Evolutionary conservation across 148 eudicot species (phyloP).

Genomic region (Camellia granthamiana): DNA sequence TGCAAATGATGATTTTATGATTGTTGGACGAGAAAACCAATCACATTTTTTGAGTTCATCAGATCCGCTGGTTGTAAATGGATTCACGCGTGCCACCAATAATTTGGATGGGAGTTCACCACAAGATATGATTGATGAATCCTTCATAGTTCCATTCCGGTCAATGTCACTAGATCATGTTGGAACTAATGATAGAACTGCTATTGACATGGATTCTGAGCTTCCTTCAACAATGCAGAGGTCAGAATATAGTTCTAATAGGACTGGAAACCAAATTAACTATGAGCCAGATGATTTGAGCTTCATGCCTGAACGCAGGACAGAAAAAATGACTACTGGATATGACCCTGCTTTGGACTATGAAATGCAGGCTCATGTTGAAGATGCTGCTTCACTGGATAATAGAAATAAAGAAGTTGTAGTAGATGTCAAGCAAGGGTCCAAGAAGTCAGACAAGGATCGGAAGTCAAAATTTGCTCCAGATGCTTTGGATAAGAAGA

Average conservation of each 20-base stretch:
- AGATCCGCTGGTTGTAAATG: conserved; percentile 52
- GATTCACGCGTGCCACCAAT: conserved; percentile 33
- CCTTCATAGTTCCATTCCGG: conserved; percentile 64
- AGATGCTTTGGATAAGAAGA: conserved; percentile 41
- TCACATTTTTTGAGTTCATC: conserved; percentile 35
- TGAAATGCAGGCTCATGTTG: conserved; percentile 53
- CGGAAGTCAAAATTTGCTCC: conserved; percentile 40
- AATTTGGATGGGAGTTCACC: conserved; percentile 29
- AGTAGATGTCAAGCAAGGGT: conserved; percentile 40
- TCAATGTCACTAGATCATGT: conserved; percentile 56
- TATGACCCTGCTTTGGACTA: conserved; percentile 73
- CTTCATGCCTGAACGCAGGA: conserved; percentile 69
- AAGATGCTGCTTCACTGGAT: conserved; percentile 27
- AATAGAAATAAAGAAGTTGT: conserved; percentile 34
- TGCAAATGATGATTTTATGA: conserved; percentile 48
- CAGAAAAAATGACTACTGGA: conserved; percentile 37
- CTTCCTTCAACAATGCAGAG: conserved; percentile 35
- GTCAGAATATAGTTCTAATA: conserved; percentile 32
- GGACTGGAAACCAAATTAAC: conserved; percentile 25
- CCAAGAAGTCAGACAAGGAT: conserved; percentile 54
- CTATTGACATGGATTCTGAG: conserved; percentile 60
- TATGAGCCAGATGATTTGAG: conserved; percentile 78
- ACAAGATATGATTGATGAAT: conserved; percentile 54
- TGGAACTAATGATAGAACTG: conserved; percentile 44
- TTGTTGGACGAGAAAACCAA: conserved; percentile 39